phyloP scores from a whole-genome alignment of 106 monocot species.

The Dioscorea zingiberensis region DNA sequence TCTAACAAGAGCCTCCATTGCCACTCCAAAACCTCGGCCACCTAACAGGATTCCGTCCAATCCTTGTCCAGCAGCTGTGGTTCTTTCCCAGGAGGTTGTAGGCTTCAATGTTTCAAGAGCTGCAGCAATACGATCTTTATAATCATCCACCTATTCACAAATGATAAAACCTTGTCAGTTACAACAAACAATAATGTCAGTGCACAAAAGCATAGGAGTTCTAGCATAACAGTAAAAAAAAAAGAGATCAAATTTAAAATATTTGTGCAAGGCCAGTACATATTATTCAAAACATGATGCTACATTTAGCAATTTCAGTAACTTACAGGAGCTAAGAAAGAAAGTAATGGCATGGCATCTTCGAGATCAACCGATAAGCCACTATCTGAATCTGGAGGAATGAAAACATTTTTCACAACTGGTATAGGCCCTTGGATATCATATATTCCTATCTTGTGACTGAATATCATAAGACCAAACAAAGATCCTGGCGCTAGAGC shows the following conservation, averaged over 20 bases:
- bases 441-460: constrained; percentile 96
- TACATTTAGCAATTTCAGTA: not conserved
- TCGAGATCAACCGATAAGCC: constrained; percentile 72
- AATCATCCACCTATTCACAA: constrained; percentile 68
- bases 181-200: too few relatives aligned
- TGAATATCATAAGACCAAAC: constrained; percentile 92
- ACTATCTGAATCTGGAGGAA: constrained; percentile 68
- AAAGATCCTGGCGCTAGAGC: constrained; percentile 90
- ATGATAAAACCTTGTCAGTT: not conserved
- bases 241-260: not conserved
- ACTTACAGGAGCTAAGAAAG: constrained; percentile 97
- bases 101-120: constrained; percentile 91
- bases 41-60: constrained; percentile 75
- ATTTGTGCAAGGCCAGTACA: too few relatives aligned
- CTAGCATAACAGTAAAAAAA: not conserved
- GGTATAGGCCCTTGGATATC: constrained; percentile 97
- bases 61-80: constrained; percentile 64
- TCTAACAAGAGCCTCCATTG: constrained; percentile 75
- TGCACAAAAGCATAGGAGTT: too few relatives aligned
- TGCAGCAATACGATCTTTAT: constrained; percentile 90
- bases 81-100: constrained; percentile 89
- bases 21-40: constrained; percentile 86
- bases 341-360: constrained; percentile 94
- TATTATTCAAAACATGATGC: not conserved
- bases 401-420: constrained; percentile 89